These are phyloP conservation scores for Xylariaceae sp. DNA, from an alignment of 2,329 filamentous ascomycete genomes.

Conservation along the genomic window DNA sequence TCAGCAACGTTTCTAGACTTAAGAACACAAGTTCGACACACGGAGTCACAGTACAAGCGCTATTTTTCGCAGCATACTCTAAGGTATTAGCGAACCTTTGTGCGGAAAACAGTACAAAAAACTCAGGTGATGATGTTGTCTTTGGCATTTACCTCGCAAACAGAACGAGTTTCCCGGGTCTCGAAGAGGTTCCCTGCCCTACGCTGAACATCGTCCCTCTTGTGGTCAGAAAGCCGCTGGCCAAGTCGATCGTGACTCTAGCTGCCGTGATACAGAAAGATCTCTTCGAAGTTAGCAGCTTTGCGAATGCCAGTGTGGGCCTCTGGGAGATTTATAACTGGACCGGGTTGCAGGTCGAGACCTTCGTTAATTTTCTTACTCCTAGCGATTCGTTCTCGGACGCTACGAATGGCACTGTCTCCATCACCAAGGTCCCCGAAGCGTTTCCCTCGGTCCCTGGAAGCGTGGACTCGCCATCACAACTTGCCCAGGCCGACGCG, in stretches of 20 bases:
- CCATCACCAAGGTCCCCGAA: slow-evolving; percentile 12
- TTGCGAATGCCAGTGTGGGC: slow-evolving; percentile 59
- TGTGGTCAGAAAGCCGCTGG: slow-evolving; percentile 47
- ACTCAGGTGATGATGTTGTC: slow-evolving; percentile 49
- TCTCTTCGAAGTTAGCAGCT: slow-evolving; percentile 61
- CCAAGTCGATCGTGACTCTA: slow-evolving; percentile 45
- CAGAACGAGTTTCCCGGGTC: slow-evolving; percentile 56
- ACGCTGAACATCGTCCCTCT: slow-evolving; percentile 82
- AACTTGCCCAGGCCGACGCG: slow-evolving; percentile 13
- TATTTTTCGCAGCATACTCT: slow-evolving; percentile 75
- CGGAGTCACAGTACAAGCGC: slow-evolving; percentile 70
- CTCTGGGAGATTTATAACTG: slow-evolving; percentile 74
- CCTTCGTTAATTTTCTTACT: slow-evolving; percentile 81
- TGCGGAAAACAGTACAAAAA: background rate
- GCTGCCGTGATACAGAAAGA: slow-evolving; percentile 70
- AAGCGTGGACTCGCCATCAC: slow-evolving; percentile 1
- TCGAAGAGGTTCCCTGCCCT: slow-evolving; percentile 59
- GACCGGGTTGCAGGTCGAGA: slow-evolving; percentile 72
- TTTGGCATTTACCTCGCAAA: slow-evolving; percentile 87
- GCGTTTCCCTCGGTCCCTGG: background rate
- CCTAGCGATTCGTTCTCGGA: slow-evolving; percentile 40
- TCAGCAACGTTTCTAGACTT: slow-evolving; percentile 22
- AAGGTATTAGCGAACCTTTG: slow-evolving; percentile 40
- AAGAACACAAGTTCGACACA: slow-evolving; percentile 31
- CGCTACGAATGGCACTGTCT: slow-evolving; percentile 6